Conservation (phyloP, 2,329 filamentous ascomycete species). For the Monascus ruber region DNA sequence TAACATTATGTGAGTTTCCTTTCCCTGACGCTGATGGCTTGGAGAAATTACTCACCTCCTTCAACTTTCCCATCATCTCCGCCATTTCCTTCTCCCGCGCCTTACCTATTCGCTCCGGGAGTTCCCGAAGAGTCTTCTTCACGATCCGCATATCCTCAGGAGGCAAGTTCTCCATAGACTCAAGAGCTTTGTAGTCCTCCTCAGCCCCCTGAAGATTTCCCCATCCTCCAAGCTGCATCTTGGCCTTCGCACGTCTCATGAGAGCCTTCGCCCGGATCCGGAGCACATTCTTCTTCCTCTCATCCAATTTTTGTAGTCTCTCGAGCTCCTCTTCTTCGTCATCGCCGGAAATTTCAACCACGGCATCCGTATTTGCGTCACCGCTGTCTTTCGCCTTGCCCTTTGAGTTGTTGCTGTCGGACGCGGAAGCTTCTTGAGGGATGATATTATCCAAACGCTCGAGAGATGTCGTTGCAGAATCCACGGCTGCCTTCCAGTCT, state of each 20-base stretch:
- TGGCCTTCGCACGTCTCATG: conserved; percentile 64
- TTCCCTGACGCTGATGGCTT: neutral
- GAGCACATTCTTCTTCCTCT: conserved; percentile 51
- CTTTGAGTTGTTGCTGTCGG: conserved; percentile 2
- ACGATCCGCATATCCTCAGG: conserved; percentile 58
- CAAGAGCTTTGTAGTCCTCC: conserved; percentile 65
- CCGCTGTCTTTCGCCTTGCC: conserved; percentile 17
- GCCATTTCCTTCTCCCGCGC: conserved; percentile 80
- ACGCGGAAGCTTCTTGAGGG: conserved; percentile 12
- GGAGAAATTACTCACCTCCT: conserved; percentile 46
- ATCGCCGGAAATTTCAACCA: conserved; percentile 41
- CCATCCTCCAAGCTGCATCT: conserved; percentile 65
- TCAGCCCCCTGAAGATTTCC: conserved; percentile 65
- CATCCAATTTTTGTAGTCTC: conserved; percentile 33
- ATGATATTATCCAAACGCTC: conserved; percentile 58
- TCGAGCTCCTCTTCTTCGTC: conserved; percentile 31
- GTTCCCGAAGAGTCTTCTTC: conserved; percentile 48
- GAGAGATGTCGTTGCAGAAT: conserved; percentile 60
- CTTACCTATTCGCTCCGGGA: conserved; percentile 60
- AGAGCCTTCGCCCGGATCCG: conserved; percentile 75
- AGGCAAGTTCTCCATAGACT: conserved; percentile 48
- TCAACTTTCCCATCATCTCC: conserved; percentile 97
- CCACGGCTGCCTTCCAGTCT: conserved; percentile 74
- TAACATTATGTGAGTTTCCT: too few species aligned
- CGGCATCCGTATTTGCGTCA: conserved; percentile 6